These are phyloP conservation scores for Trebouxia gelatinosa DNA, from an alignment of 163 green algal genomes.

Conservation along the genomic window DNA sequence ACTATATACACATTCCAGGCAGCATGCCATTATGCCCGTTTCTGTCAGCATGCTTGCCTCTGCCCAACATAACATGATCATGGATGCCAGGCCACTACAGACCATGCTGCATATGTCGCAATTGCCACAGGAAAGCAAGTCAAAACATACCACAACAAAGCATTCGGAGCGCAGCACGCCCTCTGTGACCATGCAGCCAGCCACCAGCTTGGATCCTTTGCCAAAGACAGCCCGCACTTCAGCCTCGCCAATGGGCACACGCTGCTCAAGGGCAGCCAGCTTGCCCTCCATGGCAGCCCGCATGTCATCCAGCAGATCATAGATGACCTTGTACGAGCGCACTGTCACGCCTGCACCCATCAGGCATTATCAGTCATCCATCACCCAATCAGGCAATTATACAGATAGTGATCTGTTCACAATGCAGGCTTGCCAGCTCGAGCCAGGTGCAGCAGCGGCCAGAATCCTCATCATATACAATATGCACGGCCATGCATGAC, in stretches of 20 bases:
- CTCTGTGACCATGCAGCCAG: slow-evolving; percentile 77
- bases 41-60: no score
- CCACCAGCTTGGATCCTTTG: slow-evolving; percentile 70
- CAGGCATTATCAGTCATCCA: no score
- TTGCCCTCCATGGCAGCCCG: slow-evolving; percentile 79
- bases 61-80: no score
- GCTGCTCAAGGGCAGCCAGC: slow-evolving; percentile 69
- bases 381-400: no score
- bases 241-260: slow-evolving; percentile 57
- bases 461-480: no score
- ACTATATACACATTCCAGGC: no score
- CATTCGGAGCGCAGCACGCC: slow-evolving; percentile 62
- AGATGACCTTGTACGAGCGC: slow-evolving; percentile 91
- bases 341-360: slow-evolving; percentile 56
- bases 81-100: no score
- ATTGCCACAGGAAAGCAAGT: background rate
- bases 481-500: no score
- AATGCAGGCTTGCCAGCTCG: no score
- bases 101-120: slow-evolving; percentile 7
- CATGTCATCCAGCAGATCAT: slow-evolving; percentile 95
- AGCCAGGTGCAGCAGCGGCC: no score
- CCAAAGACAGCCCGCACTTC: slow-evolving; percentile 92
- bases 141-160: slow-evolving; percentile 46
- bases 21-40: no score
- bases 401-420: no score